These are phyloP conservation scores for Alternaria rosae DNA, from an alignment of 2,329 filamentous ascomycete genomes.

Conservation along the genomic window DNA sequence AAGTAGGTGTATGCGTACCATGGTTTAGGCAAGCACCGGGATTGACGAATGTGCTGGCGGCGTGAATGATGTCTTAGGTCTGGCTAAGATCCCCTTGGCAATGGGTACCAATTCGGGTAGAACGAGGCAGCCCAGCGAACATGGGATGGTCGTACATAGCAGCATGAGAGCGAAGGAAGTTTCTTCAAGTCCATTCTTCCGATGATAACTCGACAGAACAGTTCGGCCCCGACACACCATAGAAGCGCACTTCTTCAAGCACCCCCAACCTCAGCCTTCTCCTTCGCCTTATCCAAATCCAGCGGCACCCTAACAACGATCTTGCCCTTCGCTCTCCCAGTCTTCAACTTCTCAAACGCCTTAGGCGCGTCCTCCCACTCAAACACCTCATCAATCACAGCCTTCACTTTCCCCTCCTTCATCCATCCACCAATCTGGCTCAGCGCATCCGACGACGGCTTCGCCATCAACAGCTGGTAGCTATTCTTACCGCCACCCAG, in stretches of 20 bases:
- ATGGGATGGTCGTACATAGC: too few relatives aligned
- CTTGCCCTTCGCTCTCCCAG: slow-evolving; percentile 65
- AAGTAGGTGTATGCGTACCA: not conserved
- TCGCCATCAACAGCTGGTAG: slow-evolving; percentile 50
- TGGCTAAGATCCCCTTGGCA: not conserved
- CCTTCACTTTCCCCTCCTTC: slow-evolving; percentile 64
- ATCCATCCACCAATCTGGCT: slow-evolving; percentile 63
- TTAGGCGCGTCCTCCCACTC: slow-evolving; percentile 64
- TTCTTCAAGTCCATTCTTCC: too few relatives aligned
- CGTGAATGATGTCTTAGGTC: not conserved
- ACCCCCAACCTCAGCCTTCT: slow-evolving; percentile 7
- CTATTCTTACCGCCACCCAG: slow-evolving; percentile 61
- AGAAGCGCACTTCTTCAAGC: too few relatives aligned
- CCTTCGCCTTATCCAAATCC: slow-evolving; percentile 30
- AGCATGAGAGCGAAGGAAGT: too few relatives aligned
- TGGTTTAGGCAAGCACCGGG: not conserved
- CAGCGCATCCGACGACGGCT: slow-evolving; percentile 56
- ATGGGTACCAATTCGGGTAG: too few relatives aligned
- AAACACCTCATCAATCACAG: slow-evolving; percentile 64
- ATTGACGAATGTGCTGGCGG: not conserved
- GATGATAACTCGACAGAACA: too few relatives aligned
- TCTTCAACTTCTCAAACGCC: slow-evolving; percentile 67
- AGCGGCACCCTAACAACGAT: slow-evolving; percentile 56
- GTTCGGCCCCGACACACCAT: too few relatives aligned
- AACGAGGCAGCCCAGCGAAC: too few relatives aligned